phyloP scores from a whole-genome alignment of 768 basidiomycete genomes.

The Lactarius tabidus region DNA sequence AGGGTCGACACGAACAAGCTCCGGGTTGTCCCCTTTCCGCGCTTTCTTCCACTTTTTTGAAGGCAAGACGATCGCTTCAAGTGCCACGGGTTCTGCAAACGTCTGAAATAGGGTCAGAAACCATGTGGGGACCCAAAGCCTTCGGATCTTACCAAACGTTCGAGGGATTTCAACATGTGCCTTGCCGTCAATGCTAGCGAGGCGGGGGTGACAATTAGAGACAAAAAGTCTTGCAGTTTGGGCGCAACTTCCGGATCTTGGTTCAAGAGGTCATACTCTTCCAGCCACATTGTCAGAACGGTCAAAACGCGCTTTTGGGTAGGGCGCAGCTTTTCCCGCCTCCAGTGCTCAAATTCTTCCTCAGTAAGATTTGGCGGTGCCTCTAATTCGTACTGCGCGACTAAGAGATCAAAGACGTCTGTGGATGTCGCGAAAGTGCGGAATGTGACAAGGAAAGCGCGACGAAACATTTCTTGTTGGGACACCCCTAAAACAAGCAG shows the following conservation, averaged over 20 bases:
- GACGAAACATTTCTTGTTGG: conserved; percentile 39
- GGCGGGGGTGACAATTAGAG: conserved; percentile 35
- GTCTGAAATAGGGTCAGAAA: conserved; percentile 14
- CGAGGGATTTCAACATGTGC: conserved; percentile 48
- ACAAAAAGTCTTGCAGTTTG: conserved; percentile 53
- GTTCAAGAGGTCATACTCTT: conserved; percentile 55
- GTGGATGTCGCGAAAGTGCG: conserved; percentile 72
- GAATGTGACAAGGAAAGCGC: conserved; percentile 80
- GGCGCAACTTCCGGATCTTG: conserved; percentile 61
- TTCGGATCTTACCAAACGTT: conserved; percentile 47
- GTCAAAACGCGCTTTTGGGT: conserved; percentile 59
- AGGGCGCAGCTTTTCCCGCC: conserved; percentile 52
- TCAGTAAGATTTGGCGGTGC: conserved; percentile 43
- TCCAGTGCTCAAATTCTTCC: conserved; percentile 62
- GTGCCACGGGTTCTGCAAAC: conserved; percentile 16
- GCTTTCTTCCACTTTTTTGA: conserved; percentile 38
- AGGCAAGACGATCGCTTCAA: conserved; percentile 3
- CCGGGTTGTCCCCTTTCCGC: conserved; percentile 51
- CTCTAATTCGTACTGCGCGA: conserved; percentile 57
- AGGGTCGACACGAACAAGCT: conserved; percentile 62
- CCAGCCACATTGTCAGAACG: conserved; percentile 57
- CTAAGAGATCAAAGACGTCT: conserved; percentile 62
- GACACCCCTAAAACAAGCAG: conserved; percentile 22
- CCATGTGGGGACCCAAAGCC: background rate
- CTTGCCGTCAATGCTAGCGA: conserved; percentile 44